Evolutionary conservation across 495 filamentous ascomycete genomes (phyloP).

Genomic region (Talaromyces thailandensis): DNA sequence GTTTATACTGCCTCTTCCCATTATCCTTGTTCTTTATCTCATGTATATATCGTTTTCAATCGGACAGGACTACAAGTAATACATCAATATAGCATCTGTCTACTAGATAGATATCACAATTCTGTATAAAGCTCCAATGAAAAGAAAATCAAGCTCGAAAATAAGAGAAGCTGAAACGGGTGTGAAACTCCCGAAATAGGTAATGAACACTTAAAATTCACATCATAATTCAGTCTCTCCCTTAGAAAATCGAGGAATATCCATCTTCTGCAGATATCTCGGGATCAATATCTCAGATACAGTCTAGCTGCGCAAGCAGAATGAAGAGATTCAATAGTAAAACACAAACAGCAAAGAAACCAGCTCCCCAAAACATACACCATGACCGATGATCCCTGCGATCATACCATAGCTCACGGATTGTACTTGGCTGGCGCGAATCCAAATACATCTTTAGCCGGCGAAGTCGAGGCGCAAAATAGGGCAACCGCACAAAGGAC

Average conservation of each 20-base stretch:
- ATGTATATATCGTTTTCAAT: slow-evolving; percentile 1
- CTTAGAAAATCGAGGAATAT: not conserved
- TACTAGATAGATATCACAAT: not conserved
- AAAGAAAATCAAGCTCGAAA: slow-evolving; percentile 4
- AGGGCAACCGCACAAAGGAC: not conserved
- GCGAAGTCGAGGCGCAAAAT: slow-evolving; percentile 6
- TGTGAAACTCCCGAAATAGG: not conserved
- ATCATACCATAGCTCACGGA: slow-evolving; percentile 6
- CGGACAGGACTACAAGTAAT: not conserved
- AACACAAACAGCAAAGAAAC: slow-evolving; percentile 1
- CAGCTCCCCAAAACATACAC: slow-evolving; percentile 7
- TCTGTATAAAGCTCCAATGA: slow-evolving; percentile 2
- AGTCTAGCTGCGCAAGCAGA: slow-evolving; percentile 3
- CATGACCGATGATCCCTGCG: slow-evolving; percentile 6
- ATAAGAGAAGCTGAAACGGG: not conserved
- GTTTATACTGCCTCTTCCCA: not conserved
- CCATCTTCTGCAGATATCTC: not conserved
- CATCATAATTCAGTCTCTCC: not conserved
- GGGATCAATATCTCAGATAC: slow-evolving; percentile 3
- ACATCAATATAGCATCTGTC: not conserved
- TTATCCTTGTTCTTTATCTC: not conserved
- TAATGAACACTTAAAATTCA: not conserved
- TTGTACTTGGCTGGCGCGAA: slow-evolving; percentile 3
- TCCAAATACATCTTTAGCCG: slow-evolving; percentile 2
- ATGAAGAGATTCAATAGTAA: slow-evolving; percentile 3